These are phyloP conservation scores for Fomitopsis betulina DNA, from an alignment of 1,284 basidiomycete genomes.

Conservation along the genomic window DNA sequence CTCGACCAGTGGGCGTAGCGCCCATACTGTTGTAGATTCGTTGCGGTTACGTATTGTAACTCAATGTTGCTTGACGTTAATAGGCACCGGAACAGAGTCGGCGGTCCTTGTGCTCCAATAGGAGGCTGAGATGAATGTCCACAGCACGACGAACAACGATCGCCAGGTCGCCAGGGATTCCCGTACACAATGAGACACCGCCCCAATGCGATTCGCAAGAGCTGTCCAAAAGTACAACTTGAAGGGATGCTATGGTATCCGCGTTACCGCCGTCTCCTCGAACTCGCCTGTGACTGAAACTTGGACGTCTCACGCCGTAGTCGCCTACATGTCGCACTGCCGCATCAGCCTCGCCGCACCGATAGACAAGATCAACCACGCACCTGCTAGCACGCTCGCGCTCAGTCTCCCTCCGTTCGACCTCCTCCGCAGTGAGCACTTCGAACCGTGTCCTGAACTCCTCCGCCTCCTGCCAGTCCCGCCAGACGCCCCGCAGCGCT, in stretches of 20 bases:
- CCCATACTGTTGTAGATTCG: too few relatives aligned
- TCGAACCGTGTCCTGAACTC: conserved; percentile 92
- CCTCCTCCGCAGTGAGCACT: conserved; percentile 84
- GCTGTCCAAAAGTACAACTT: not conserved
- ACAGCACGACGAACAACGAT: too few relatives aligned
- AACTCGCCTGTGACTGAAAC: conserved; percentile 54
- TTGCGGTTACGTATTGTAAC: too few relatives aligned
- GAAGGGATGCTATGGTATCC: not conserved
- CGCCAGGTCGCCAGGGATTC: too few relatives aligned
- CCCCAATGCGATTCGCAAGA: not conserved
- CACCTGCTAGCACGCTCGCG: conserved; percentile 70
- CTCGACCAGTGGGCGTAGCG: too few relatives aligned
- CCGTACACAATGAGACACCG: too few relatives aligned
- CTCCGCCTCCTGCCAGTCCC: conserved; percentile 91
- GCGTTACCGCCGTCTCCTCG: conserved; percentile 23
- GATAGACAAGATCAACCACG: conserved; percentile 9
- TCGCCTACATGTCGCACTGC: conserved; percentile 38
- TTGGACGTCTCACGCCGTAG: conserved; percentile 72
- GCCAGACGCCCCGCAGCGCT: conserved; percentile 85
- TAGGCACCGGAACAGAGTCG: too few relatives aligned
- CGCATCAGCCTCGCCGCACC: not conserved
- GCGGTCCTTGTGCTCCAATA: too few relatives aligned
- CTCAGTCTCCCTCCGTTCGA: conserved; percentile 83
- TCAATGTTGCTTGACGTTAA: too few relatives aligned
- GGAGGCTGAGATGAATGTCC: too few relatives aligned